A percentile compares a stretch with the other conserved stretches of the same genome.
Conservation (phyloP, 768 basidiomycete genomes). For the Leccinum subgranulosum region DNA sequence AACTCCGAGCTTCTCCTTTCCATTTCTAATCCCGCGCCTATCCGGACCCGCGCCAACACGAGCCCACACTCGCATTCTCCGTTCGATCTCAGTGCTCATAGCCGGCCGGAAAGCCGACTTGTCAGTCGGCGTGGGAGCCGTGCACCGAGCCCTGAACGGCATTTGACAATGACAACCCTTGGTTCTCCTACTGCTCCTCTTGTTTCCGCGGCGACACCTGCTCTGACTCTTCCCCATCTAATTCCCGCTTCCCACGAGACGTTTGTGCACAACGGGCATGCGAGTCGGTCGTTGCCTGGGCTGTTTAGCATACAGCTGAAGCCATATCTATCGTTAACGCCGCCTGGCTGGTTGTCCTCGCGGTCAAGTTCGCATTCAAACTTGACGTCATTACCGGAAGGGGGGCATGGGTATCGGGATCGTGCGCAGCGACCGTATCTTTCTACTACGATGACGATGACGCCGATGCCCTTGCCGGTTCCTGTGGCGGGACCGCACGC, state of each 20-base stretch:
- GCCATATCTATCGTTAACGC: conserved; percentile 47
- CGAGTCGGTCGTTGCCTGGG: conserved; percentile 49
- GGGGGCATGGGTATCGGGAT: background rate
- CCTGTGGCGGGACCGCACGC: background rate
- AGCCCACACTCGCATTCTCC: conserved; percentile 17
- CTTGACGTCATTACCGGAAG: conserved; percentile 14
- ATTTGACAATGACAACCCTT: conserved; percentile 10
- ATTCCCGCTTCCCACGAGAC: conserved; percentile 38
- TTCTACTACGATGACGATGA: background rate
- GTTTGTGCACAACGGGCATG: conserved; percentile 49
- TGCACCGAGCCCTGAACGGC: conserved; percentile 57
- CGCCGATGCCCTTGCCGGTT: background rate
- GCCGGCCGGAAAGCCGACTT: conserved; percentile 24
- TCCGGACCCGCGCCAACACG: conserved; percentile 16
- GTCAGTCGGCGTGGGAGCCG: conserved; percentile 42
- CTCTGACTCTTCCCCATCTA: background rate
- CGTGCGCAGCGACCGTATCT: background rate
- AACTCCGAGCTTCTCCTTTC: conserved; percentile 82
- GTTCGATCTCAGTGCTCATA: conserved; percentile 22
- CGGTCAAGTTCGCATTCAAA: conserved; percentile 36
- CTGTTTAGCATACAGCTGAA: conserved; percentile 63
- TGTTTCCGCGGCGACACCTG: background rate
- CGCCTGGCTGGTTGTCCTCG: conserved; percentile 40
- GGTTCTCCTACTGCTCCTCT: background rate
- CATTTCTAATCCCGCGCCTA: conserved; percentile 40